phyloP scores from a whole-genome alignment of 768 basidiomycete species.

The Auriscalpium vulgare region DNA sequence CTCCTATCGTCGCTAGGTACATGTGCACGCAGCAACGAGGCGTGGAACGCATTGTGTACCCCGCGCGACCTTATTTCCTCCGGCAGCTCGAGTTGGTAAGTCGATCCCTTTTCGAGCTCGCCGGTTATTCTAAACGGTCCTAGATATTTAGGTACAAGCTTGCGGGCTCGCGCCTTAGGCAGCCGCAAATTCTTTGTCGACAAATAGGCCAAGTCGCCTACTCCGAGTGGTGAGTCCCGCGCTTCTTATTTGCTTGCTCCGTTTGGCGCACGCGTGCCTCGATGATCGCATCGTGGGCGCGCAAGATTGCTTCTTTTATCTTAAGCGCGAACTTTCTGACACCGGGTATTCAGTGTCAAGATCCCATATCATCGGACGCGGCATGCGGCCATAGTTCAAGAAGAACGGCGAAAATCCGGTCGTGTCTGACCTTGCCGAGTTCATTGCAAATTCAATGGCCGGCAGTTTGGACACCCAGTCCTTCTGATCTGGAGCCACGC shows the following conservation, averaged over 20 bases:
- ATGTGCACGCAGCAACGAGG: neutral
- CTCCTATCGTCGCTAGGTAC: neutral
- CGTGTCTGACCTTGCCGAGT: constrained; percentile 21
- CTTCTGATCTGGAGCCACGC: constrained; percentile 22
- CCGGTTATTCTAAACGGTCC: neutral
- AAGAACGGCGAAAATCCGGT: constrained; percentile 32
- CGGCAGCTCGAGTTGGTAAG: neutral
- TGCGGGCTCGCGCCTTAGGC: neutral
- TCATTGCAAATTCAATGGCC: constrained; percentile 15
- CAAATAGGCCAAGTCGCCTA: constrained; percentile 26
- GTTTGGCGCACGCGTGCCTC: constrained; percentile 24
- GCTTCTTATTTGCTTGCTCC: constrained; percentile 21
- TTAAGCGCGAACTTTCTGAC: constrained; percentile 20
- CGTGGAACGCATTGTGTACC: neutral
- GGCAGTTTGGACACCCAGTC: constrained; percentile 27
- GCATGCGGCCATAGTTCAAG: constrained; percentile 25
- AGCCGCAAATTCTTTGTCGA: neutral
- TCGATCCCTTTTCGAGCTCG: neutral
- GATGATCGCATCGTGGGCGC: constrained; percentile 32
- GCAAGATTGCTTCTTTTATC: constrained; percentile 18
- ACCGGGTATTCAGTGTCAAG: constrained; percentile 14
- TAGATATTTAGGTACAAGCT: neutral
- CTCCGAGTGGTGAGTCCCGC: neutral
- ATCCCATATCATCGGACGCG: constrained; percentile 25
- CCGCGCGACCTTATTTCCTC: neutral